phyloP scores from a whole-genome alignment of 2,329 filamentous ascomycete genomes.

The Alternaria arbusti region DNA sequence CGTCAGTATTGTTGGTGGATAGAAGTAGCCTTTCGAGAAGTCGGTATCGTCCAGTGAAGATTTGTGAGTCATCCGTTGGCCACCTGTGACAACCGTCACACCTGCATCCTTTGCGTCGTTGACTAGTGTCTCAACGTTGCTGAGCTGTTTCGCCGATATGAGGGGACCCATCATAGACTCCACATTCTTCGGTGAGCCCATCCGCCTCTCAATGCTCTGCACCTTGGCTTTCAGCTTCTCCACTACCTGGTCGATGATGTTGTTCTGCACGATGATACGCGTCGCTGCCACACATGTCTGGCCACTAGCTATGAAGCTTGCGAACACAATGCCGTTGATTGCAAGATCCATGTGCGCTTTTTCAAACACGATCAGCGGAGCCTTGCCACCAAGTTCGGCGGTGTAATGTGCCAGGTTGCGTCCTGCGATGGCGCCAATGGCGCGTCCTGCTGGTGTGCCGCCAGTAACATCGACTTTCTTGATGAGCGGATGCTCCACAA shows the following conservation, averaged over 20 bases:
- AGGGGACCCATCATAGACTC: conserved; percentile 70
- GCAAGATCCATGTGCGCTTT: conserved; percentile 46
- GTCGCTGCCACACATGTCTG: conserved; percentile 65
- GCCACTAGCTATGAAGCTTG: conserved; percentile 59
- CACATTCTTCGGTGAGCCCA: conserved; percentile 64
- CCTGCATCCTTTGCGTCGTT: conserved; percentile 46
- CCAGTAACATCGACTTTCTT: conserved; percentile 50
- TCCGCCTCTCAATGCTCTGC: conserved; percentile 60
- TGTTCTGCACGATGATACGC: conserved; percentile 59
- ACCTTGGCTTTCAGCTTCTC: conserved; percentile 51
- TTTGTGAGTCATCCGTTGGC: conserved; percentile 55
- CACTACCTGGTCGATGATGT: conserved; percentile 50
- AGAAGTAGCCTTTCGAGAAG: conserved; percentile 60
- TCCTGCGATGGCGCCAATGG: conserved; percentile 46
- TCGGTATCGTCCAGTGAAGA: conserved; percentile 61
- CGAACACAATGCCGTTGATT: conserved; percentile 49
- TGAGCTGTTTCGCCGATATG: conserved; percentile 61
- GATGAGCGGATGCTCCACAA: conserved; percentile 44
- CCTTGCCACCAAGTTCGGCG: conserved; percentile 48
- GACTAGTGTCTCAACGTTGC: conserved; percentile 47
- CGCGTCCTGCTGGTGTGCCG: conserved; percentile 45
- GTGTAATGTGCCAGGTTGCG: conserved; percentile 46
- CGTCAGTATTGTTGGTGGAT: conserved; percentile 54
- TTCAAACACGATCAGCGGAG: conserved; percentile 47
- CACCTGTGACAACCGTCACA: conserved; percentile 55